Evolutionary conservation across 2,329 filamentous ascomycete genomes (phyloP).

Genomic region (Cladophialophora bantiana): DNA sequence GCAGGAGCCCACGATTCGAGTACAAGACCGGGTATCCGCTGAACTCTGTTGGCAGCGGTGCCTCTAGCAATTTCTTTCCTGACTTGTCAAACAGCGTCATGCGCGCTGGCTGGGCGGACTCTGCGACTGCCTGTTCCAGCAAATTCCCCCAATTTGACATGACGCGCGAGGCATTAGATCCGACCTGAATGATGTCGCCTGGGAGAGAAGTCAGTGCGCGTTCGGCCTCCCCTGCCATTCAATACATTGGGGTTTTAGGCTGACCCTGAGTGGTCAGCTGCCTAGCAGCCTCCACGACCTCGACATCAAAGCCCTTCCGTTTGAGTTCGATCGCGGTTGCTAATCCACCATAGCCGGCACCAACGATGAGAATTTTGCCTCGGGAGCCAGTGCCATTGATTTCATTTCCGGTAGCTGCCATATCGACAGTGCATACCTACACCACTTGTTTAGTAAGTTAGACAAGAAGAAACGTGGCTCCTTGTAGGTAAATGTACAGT

Average conservation of each 20-base stretch:
- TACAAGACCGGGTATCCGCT: conserved; percentile 63
- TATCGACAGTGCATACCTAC: not conserved
- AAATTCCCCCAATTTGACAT: conserved; percentile 64
- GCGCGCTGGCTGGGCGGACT: conserved; percentile 59
- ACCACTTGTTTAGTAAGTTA: not conserved
- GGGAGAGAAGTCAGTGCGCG: conserved; percentile 49
- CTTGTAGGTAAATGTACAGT: not conserved
- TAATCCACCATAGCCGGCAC: conserved; percentile 44
- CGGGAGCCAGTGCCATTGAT: not conserved
- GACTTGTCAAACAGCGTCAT: conserved; percentile 69
- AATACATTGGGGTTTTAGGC: conserved; percentile 48
- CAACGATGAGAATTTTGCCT: conserved; percentile 11
- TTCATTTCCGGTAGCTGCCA: not conserved
- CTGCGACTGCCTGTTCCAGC: conserved; percentile 55
- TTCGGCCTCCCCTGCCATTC: conserved; percentile 40
- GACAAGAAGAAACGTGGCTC: not conserved
- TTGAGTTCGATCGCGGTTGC: conserved; percentile 43
- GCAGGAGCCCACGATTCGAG: conserved; percentile 66
- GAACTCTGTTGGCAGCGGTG: conserved; percentile 53
- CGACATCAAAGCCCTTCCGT: conserved; percentile 31
- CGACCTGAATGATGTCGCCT: conserved; percentile 68
- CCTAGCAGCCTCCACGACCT: conserved; percentile 7
- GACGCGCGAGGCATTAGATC: conserved; percentile 66
- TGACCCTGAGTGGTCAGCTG: conserved; percentile 23
- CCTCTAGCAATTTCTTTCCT: conserved; percentile 66